Base-by-base conservation (phyloP, 495 filamentous ascomycete species). In the Aspergillus asperescens region DNA sequence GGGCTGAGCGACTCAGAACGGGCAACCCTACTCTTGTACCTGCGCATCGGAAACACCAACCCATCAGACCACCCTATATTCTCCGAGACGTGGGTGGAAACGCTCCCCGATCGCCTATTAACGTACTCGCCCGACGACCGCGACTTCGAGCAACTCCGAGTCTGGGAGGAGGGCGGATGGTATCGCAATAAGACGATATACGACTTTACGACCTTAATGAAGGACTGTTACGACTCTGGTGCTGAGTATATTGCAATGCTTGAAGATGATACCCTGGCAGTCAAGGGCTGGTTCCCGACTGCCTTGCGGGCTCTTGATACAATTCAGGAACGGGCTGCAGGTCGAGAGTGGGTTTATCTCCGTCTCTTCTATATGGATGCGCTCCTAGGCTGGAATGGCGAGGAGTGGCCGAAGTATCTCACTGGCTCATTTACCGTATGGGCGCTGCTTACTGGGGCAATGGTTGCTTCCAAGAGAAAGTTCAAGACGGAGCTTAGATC, bases 11-110 rank as follows among this genome's bases (percentile, higher is more conserved):
- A 59, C 5, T 47, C 64, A 12, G 76, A 81, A 59, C 62, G 42
- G 37, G 45, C 16, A 3, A 47, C 23, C 4, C 45, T 60, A 6
- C 48, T 48, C 19, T 31, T 56, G 2, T 61, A 73, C 13, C 62
- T 77, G 7, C 70, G 80, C 31, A 69, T 81, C 34, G 75, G 75
- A 25, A 68, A 81, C 44, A 64, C 65, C 1, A 58, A 78, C 41
- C 74, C 76, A 7, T 7, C 18, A 5, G 25, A 41, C n/a, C 56
- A 59, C 42, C 56, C 56, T 4, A 46, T 54, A 19, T 59, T 28
- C 28, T 49, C 47, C 5, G 56, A 59, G 34, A 47, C 51, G 15
- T 59, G 56, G 56, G 51, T 51, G 6, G 47, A 59, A 15, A 55
- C 51, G n/a, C 52, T 59, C 0, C 51, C 56, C 9, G 56, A 59